phyloP scores from a whole-genome alignment of 257 asterid species.

The Salvia rosmarinus region DNA sequence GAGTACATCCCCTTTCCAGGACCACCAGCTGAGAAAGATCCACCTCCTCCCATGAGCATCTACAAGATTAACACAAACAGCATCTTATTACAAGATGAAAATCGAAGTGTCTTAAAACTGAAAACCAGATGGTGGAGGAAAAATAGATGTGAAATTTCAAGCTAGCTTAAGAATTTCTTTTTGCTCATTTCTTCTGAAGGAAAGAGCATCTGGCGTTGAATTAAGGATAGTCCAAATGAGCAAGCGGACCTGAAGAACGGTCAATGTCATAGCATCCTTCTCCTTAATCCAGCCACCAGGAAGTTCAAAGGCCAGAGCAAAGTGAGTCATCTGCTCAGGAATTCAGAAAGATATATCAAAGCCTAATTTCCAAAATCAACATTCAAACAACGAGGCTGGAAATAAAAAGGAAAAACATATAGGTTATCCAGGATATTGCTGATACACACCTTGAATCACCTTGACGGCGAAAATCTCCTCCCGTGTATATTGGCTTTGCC shows the following conservation, averaged over 20 bases:
- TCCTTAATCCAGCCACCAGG: conserved; percentile 91
- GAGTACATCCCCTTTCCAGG: conserved; percentile 99
- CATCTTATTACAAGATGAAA: conserved; percentile 27
- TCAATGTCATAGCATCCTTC: conserved; percentile 67
- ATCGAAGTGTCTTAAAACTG: neutral
- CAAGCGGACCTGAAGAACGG: conserved; percentile 80
- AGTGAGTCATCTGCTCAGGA: conserved; percentile 69
- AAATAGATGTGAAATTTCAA: conserved; percentile 7
- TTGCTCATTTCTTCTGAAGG: neutral
- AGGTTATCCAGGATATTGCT: conserved; percentile 17
- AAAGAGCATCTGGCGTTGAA: conserved; percentile 8
- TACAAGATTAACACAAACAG: conserved; percentile 41
- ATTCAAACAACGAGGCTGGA: conserved; percentile 1
- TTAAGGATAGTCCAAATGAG: neutral
- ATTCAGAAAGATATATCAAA: conserved; percentile 7
- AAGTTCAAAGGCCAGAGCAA: conserved; percentile 95
- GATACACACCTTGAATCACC: conserved; percentile 80
- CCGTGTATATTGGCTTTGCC: conserved; percentile 74
- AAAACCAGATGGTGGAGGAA: neutral
- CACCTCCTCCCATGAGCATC: conserved; percentile 99
- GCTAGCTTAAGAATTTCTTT: conserved; percentile 2
- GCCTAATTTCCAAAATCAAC: conserved; percentile 4
- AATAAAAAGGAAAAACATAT: neutral
- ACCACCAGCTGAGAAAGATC: conserved; percentile 99
- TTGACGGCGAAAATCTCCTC: conserved; percentile 90